Base-by-base conservation (phyloP, 148 eudicot species). In the Amaranthus hypochondriacus region DNA sequence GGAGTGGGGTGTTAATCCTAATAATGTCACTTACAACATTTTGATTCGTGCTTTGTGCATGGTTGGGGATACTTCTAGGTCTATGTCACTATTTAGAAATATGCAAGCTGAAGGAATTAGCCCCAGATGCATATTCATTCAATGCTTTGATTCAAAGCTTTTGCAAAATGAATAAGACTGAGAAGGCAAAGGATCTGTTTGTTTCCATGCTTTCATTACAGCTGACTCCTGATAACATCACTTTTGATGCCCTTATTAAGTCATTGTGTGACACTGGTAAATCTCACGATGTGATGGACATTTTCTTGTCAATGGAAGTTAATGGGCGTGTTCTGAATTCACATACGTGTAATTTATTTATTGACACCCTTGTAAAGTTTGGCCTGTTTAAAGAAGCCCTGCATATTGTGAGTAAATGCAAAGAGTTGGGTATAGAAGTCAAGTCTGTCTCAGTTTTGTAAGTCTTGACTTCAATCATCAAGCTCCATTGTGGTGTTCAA, bases 1-100 rank as follows among this genome's bases (percentile, higher is more conserved):
- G 53, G 88, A 88, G 68, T 92, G 98, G 97, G 96, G 98, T 53
- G 76, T 92, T 58, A 53, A 67, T 62, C 98, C 98, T 61, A 92
- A 87, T 83, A 79, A 80, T 70, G 71, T 95, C 54, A 87, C 88
- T 42, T 95, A 90, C 81, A 92, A 95, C 81, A 86, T 87, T 58
- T 81, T 95, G 80, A 90, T 95, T 49, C 96, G 92, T 11, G 76
- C 86, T 11, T 78, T 90, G 67, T 92, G 97, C 73, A 70, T 85
- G 9, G 67, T 83, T 46, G 98, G 98, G 74, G 87, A 92, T 83
- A 78, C 76, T 72, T 51, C 79, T 73, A 86, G 83, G 76, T 80
- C 97, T 28, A 68, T 82, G 86, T 83, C 66, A 48, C 76, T 95
- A 57, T 69, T 88, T 78, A 87, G 78, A 76, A 87, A 87, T 76